Base-by-base conservation (phyloP, 768 basidiomycete species). In the Tulasnella sp. region DNA sequence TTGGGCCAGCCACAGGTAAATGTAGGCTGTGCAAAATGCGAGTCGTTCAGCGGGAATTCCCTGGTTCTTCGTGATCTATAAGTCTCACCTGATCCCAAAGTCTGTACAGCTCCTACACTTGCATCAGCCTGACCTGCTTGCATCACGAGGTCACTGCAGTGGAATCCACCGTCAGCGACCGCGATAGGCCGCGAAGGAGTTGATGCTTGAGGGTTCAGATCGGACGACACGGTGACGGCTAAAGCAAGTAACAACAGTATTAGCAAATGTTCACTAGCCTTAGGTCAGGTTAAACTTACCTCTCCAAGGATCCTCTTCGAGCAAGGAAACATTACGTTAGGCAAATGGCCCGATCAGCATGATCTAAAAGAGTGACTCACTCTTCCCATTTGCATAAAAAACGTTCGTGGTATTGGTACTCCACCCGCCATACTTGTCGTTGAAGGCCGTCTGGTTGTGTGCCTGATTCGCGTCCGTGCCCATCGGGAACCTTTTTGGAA, bases 401-500 rank as follows among this genome's bases (percentile, higher is more conserved):
- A 56, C 55, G 23, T 56, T 56, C 15, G 41, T 56, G 19, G 55
- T 56, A 19, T 56, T 32, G 41, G 44, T 50, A 38, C 41, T 43
- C 58, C 58, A 59, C 11, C 58, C 58, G 15, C 58, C 58, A 13
- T 49, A 59, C 21, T 59, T 49, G 26, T 19, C 23, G 27, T 59
- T 59, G 55, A 56, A 56, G 8, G 41, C 13, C 17, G 55, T 45
- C 42, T 32, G 21, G 26, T 56, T 56, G 55, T 44, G 41, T n/a
- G 55, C 10, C 43, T 43, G 17, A 13, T 21, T 47, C n/a, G 58
- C 58, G 15, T 44, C 23, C 29, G 19, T 49, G 26, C 48, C 58
- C 29, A 48, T 49, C 17, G 58, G 58, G 49, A 59, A 59, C 49
- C 19, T 48, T 17, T 59, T 49, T n/a, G 58, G 58, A 45, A 59